These are phyloP conservation scores for Aspergillus persii DNA, from an alignment of 2,329 filamentous ascomycete genomes.

Conservation along the genomic window DNA sequence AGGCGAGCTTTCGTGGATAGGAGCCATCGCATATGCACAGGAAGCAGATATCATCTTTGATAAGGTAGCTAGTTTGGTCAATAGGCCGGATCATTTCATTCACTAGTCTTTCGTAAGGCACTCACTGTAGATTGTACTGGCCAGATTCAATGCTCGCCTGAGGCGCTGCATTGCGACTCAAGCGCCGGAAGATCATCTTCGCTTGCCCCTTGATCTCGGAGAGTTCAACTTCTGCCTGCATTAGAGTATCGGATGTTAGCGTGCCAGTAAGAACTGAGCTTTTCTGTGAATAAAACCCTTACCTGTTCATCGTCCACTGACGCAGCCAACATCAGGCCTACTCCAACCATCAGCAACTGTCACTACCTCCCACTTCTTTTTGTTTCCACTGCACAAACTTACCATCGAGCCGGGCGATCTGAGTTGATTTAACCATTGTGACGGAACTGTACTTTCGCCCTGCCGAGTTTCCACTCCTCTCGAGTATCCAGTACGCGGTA, in stretches of 20 bases:
- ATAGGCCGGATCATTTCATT: not conserved
- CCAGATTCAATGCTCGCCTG: constrained; percentile 91
- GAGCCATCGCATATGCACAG: constrained; percentile 89
- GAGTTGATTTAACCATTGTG: constrained; percentile 82
- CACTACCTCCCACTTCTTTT: constrained; percentile 1
- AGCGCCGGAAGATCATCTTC: constrained; percentile 82
- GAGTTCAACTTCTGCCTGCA: constrained; percentile 68
- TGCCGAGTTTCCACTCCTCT: not conserved
- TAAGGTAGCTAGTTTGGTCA: constrained; percentile 65
- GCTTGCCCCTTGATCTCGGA: constrained; percentile 86
- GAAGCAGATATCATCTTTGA: constrained; percentile 81
- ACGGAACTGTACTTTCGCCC: not conserved
- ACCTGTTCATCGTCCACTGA: constrained; percentile 89
- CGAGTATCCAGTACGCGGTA: constrained; percentile 1
- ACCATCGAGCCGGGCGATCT: constrained; percentile 94
- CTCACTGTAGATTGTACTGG: constrained; percentile 80
- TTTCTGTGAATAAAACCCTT: constrained; percentile 18
- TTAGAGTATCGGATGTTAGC: constrained; percentile 5
- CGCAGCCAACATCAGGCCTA: constrained; percentile 90
- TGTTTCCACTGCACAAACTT: constrained; percentile 24
- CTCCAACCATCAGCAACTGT: constrained; percentile 24
- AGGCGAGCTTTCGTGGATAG: constrained; percentile 96
- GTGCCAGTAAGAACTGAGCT: not conserved
- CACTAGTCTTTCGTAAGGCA: constrained; percentile 2
- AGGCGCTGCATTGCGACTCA: constrained; percentile 83